Evolutionary conservation across 1,284 basidiomycete genomes (phyloP).

Genomic region (Irpex sp.): DNA sequence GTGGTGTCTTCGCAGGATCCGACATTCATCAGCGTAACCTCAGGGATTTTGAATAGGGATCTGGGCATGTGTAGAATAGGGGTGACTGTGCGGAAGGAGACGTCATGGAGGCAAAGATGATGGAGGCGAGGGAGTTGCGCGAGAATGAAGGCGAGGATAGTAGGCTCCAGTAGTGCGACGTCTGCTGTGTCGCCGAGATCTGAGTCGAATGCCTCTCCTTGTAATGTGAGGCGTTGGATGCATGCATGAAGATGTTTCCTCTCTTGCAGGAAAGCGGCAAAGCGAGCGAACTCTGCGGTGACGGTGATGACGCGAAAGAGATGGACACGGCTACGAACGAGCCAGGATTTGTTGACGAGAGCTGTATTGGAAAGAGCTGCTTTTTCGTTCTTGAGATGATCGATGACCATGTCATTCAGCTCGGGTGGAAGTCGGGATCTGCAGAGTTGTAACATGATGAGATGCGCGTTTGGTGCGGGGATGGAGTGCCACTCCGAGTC

Average conservation of each 20-base stretch:
- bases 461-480: neutral
- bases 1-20: constrained; percentile 4
- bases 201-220: neutral
- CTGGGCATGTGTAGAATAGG: neutral
- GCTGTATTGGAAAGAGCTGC: constrained; percentile 21
- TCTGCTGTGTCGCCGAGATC: neutral
- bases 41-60: neutral
- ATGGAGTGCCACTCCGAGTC: neutral
- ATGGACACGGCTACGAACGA: constrained; percentile 24
- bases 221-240: neutral
- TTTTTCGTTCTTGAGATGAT: constrained; percentile 21
- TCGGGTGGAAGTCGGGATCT: constrained; percentile 19
- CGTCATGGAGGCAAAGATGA: constrained; percentile 3
- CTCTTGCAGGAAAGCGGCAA: neutral
- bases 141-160: constrained; percentile 4
- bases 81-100: constrained; percentile 3
- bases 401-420: constrained; percentile 26
- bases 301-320: constrained; percentile 22
- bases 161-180: neutral
- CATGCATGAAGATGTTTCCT: neutral
- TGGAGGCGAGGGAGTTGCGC: constrained; percentile 3
- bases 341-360: constrained; percentile 27
- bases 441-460: neutral
- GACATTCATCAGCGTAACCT: constrained; percentile 5
- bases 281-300: neutral